Base-by-base conservation (phyloP, 192 early-diverging fungal species). In the Thoreauomyces humboldtii region DNA sequence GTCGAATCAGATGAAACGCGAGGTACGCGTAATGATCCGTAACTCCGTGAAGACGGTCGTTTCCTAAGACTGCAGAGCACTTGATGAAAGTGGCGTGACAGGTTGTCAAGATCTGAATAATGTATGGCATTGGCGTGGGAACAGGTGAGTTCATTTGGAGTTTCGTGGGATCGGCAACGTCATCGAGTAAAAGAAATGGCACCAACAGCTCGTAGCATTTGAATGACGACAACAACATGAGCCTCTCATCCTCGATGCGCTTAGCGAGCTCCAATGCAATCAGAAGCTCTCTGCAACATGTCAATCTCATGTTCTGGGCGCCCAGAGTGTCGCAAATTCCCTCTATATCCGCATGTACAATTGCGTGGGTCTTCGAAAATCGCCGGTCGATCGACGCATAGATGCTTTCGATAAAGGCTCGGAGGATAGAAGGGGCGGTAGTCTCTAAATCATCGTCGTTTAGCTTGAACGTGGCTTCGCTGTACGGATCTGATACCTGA, bases 221-320 rank as follows among this genome's bases (percentile, higher is more conserved):
- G 17, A 69, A 44, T 6, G 68, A 61, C 0, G 72, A 59, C 25
- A 59, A 34, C 17, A 73, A 38, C 28, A 71, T 38, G 14, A 63
- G 28, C 15, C 51, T 27, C 21, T 46, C 47, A 59, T 78, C 57
- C 0, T 50, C 51, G 47, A 73, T 74, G 1, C 21, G 25, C 21
- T 53, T 44, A 7, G 72, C 64, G 7, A 78, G 24, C 14, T 78
- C 69, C 12, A 65, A 35, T 12, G 69, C 76, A 38, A 78, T 41
- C 25, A 71, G 47, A 36, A 74, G 47, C 7, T 65, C 46, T 37
- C 70, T 25, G 22, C 47, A 52, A 12, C 36, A 21, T 21, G 22
- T 33, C 34, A 78, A 36, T 19, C 71, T 32, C 17, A 58, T 24
- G 31, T 69, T 48, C 32, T 74, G 76, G 7, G 50, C 38, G 19